These are phyloP conservation scores for Hortiboletus campestris DNA, from an alignment of 768 basidiomycete genomes.

Conservation along the genomic window DNA sequence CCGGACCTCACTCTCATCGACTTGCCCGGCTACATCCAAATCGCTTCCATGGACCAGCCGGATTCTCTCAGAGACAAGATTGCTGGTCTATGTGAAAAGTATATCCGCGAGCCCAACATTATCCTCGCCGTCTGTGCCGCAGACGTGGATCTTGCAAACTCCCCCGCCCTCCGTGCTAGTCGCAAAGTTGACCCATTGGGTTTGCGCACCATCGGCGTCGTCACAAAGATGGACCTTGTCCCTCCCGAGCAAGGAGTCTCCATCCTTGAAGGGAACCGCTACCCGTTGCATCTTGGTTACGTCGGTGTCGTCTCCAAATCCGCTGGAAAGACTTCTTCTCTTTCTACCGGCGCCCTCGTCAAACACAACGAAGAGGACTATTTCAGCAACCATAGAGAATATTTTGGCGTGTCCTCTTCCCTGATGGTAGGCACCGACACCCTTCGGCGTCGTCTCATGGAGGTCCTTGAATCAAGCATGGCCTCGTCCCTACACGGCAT, in stretches of 20 bases:
- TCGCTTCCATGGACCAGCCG: constrained; percentile 93
- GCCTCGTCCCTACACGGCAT: constrained; percentile 93
- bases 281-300: constrained; percentile 96
- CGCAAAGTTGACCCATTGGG: constrained; percentile 94
- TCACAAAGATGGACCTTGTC: constrained; percentile 99
- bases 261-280: constrained; percentile 86
- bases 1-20: constrained; percentile 98
- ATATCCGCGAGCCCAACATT: constrained; percentile 99
- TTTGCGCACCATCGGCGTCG: constrained; percentile 91
- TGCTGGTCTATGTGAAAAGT: constrained; percentile 83
- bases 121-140: constrained; percentile 98
- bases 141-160: constrained; percentile 98
- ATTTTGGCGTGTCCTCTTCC: constrained; percentile 59
- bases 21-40: constrained; percentile 95
- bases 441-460: constrained; percentile 87
- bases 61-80: constrained; percentile 94
- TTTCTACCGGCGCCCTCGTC: constrained; percentile 48
- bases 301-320: constrained; percentile 94
- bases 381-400: constrained; percentile 59
- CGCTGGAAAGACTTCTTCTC: constrained; percentile 50
- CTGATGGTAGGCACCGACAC: constrained; percentile 92
- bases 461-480: constrained; percentile 97
- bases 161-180: constrained; percentile 90
- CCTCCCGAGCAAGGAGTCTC: constrained; percentile 75
- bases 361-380: constrained; percentile 63